Percentiles rank a stretch among this genome's conserved stretches.
These are phyloP conservation scores for Herpotrichia juniperi DNA, from an alignment of 2,329 filamentous ascomycete species.

Conservation along the genomic window DNA sequence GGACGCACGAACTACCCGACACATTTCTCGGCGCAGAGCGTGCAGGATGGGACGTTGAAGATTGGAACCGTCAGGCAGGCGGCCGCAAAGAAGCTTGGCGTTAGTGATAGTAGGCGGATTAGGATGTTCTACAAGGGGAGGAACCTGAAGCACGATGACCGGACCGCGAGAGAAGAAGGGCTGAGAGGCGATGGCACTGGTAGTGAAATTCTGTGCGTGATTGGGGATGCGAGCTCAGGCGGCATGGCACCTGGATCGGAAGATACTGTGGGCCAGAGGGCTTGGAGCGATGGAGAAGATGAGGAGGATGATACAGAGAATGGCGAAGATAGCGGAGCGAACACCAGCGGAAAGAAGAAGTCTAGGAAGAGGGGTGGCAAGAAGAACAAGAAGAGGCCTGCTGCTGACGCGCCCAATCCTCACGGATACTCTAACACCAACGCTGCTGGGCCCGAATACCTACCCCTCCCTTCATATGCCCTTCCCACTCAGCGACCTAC, in stretches of 20 bases:
- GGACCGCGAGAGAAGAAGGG: slow-evolving; percentile 63
- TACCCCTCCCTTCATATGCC: slow-evolving; percentile 45
- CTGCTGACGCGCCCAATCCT: slow-evolving; percentile 42
- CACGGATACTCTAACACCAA: slow-evolving; percentile 41
- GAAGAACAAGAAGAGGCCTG: slow-evolving; percentile 57
- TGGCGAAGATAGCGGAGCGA: slow-evolving; percentile 33
- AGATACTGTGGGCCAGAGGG: slow-evolving; percentile 41
- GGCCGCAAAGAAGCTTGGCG: slow-evolving; percentile 69
- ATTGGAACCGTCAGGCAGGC: slow-evolving; percentile 71
- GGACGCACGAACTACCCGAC: slow-evolving; percentile 70
- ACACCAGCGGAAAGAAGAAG: slow-evolving; percentile 36
- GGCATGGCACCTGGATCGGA: slow-evolving; percentile 43
- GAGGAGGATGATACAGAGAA: slow-evolving; percentile 46
- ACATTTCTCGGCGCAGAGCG: slow-evolving; percentile 76
- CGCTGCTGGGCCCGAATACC: slow-evolving; percentile 43
- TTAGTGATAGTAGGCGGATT: slow-evolving; percentile 63
- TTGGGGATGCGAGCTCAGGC: slow-evolving; percentile 59
- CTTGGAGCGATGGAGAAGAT: slow-evolving; percentile 43
- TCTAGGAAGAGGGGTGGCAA: slow-evolving; percentile 43
- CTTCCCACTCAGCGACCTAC: slow-evolving; percentile 38
- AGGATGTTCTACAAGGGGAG: slow-evolving; percentile 77
- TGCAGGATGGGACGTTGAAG: slow-evolving; percentile 73
- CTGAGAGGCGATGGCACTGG: slow-evolving; percentile 62
- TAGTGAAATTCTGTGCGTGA: slow-evolving; percentile 65
- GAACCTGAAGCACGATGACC: slow-evolving; percentile 68